phyloP scores from a whole-genome alignment of 1,284 basidiomycete genomes.

The Clitocybe nebularis region DNA sequence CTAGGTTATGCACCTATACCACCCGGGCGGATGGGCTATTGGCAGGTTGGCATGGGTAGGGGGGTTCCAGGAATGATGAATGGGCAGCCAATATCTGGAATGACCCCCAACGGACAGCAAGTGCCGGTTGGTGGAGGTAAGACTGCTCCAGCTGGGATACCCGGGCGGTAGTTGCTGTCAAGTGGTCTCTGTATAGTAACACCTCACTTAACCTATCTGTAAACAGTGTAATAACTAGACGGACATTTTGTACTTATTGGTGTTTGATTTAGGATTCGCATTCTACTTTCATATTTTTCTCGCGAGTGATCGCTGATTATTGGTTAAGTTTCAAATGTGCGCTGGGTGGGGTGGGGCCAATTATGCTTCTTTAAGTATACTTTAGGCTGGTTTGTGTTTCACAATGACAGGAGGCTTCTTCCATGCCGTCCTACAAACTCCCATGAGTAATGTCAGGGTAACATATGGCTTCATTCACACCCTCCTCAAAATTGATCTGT shows the following conservation, averaged over 20 bases:
- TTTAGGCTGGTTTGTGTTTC: no score
- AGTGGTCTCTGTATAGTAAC: background rate
- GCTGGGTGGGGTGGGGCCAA: no score
- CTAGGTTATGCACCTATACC: background rate
- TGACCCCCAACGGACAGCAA: constrained; percentile 12
- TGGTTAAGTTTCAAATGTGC: no score
- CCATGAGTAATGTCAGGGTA: no score
- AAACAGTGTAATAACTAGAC: background rate
- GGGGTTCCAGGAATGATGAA: background rate
- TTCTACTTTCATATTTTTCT: background rate
- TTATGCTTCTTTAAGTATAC: no score
- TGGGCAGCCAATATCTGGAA: constrained; percentile 6
- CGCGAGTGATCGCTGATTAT: no score
- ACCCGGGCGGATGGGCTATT: background rate
- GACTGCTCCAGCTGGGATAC: constrained; percentile 13
- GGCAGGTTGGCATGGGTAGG: constrained; percentile 5
- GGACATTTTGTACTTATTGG: background rate
- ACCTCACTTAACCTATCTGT: background rate
- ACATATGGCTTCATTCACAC: no score
- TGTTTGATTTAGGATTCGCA: background rate
- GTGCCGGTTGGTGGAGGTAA: constrained; percentile 9
- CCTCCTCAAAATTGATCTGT: no score
- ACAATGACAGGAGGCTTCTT: no score
- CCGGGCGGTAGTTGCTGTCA: constrained; percentile 12
- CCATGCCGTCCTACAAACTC: no score